Evolutionary conservation across 1,284 basidiomycete species (phyloP).

Genomic region (Pseudozyma tsukubaensis): DNA sequence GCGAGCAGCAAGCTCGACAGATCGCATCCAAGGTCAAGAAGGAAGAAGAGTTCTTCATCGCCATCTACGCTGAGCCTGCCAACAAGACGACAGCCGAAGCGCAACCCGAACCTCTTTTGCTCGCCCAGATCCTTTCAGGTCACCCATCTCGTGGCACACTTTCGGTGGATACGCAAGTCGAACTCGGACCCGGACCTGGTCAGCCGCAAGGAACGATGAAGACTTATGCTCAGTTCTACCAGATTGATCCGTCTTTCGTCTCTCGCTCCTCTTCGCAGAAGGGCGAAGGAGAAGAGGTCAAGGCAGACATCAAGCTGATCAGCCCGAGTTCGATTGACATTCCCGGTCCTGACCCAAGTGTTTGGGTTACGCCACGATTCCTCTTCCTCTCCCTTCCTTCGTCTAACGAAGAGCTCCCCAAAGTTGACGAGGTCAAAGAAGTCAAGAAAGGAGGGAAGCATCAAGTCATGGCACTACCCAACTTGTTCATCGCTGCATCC

Average conservation of each 20-base stretch:
- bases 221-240: constrained; percentile 48
- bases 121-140: constrained; percentile 76
- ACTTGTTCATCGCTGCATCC: constrained; percentile 53
- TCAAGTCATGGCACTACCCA: constrained; percentile 54
- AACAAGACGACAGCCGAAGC: not conserved
- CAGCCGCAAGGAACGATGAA: constrained; percentile 71
- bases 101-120: constrained; percentile 21
- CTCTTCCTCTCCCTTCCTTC: constrained; percentile 48
- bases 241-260: constrained; percentile 26
- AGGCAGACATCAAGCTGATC: constrained; percentile 29
- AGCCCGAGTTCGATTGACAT: constrained; percentile 48
- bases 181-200: constrained; percentile 74
- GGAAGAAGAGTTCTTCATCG: constrained; percentile 78
- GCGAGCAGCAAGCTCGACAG: constrained; percentile 34
- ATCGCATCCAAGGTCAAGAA: constrained; percentile 71
- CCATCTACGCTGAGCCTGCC: constrained; percentile 58
- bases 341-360: constrained; percentile 48
- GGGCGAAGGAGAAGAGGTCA: constrained; percentile 11
- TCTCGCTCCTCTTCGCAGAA: not conserved
- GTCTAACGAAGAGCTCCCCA: constrained; percentile 28
- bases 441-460: constrained; percentile 25
- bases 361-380: constrained; percentile 51
- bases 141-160: constrained; percentile 82
- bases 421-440: constrained; percentile 7
- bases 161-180: constrained; percentile 76